Evolutionary conservation across 305 asterid species (phyloP).

Genomic region (Coffea humblotiana): DNA sequence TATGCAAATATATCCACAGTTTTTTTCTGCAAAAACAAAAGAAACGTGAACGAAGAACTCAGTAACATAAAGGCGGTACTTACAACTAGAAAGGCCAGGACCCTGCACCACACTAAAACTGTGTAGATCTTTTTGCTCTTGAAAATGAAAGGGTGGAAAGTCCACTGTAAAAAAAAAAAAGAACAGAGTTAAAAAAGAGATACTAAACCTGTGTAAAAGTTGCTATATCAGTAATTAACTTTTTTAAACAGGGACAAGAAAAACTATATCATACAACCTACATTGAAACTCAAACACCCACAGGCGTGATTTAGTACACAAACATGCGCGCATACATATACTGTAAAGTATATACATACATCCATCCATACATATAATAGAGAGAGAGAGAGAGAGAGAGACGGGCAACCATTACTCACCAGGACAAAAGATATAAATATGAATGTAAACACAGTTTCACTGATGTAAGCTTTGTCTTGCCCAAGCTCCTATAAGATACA

Average conservation of each 20-base stretch:
- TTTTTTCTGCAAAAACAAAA: neutral
- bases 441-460: conserved; percentile 81
- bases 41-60: neutral
- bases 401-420: conserved; percentile 50
- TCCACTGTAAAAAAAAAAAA: conserved; percentile 64
- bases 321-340: neutral
- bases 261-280: neutral
- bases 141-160: conserved; percentile 89
- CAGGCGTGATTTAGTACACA: neutral
- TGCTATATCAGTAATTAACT: neutral
- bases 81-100: conserved; percentile 83
- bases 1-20: neutral
- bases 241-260: neutral
- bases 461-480: conserved; percentile 74
- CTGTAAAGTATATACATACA: neutral
- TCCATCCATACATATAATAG: too few species aligned
- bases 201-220: conserved; percentile 6
- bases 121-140: conserved; percentile 94
- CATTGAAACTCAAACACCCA: neutral
- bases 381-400: neutral
- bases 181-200: conserved; percentile 10
- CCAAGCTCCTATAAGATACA: conserved; percentile 73
- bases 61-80: conserved; percentile 32
- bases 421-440: conserved; percentile 71
- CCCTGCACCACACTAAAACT: conserved; percentile 95